phyloP scores from a whole-genome alignment of 2,329 filamentous ascomycete species.

The Paraphaeosphaeria minitans region DNA sequence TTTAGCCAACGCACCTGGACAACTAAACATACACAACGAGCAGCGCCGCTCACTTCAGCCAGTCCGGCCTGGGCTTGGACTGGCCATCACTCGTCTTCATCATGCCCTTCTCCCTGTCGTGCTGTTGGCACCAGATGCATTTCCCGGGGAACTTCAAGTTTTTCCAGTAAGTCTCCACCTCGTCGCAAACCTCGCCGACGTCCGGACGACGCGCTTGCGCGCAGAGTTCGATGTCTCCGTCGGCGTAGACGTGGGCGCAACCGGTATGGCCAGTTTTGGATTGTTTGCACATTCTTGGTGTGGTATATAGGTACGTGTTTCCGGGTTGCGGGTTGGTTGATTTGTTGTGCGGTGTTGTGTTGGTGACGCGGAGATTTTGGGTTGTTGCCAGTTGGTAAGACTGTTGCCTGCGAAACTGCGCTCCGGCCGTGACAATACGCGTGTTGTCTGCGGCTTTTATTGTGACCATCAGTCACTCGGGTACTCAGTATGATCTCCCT shows the following conservation, averaged over 20 bases:
- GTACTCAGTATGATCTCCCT: neutral
- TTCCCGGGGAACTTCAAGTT: neutral
- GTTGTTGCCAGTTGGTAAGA: neutral
- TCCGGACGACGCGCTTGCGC: neutral
- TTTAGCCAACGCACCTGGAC: neutral
- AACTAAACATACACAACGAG: neutral
- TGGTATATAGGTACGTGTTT: neutral
- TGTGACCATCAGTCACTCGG: neutral
- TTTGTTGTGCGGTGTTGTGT: neutral
- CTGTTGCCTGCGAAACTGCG: neutral
- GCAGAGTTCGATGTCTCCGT: slow-evolving; percentile 3
- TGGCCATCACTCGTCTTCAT: neutral
- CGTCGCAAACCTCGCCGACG: neutral
- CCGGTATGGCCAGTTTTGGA: neutral
- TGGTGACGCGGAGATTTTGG: neutral
- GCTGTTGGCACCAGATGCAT: neutral
- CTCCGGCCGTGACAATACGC: neutral
- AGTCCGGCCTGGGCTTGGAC: neutral
- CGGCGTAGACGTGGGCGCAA: slow-evolving; percentile 4
- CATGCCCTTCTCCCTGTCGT: neutral
- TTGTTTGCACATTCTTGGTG: slow-evolving; percentile 1
- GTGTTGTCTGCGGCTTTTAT: neutral
- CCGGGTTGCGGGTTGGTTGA: neutral
- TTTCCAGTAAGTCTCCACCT: neutral
- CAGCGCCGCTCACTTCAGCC: slow-evolving; percentile 1